These are phyloP conservation scores for Talaromyces sp. DNA, from an alignment of 2,329 filamentous ascomycete species.

Conservation along the genomic window DNA sequence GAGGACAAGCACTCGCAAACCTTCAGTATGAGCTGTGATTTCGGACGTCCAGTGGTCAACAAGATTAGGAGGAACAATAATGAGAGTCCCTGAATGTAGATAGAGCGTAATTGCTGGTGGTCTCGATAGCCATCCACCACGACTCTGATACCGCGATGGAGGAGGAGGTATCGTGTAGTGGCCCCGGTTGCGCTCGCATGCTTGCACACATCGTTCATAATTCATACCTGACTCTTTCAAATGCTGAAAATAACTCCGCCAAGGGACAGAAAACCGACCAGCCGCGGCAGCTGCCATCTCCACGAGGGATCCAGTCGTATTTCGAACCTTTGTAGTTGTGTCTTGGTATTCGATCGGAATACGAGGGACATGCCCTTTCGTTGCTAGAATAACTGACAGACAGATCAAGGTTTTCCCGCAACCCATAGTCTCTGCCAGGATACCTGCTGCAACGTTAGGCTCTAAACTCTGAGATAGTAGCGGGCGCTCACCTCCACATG, in stretches of 20 bases:
- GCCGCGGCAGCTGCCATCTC: constrained; percentile 70
- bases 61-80: constrained; percentile 78
- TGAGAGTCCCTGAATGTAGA: constrained; percentile 63
- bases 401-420: constrained; percentile 85
- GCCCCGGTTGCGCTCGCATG: constrained; percentile 53
- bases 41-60: constrained; percentile 79
- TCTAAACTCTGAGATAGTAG: not conserved
- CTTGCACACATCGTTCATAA: constrained; percentile 49
- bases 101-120: constrained; percentile 45
- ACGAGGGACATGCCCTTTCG: constrained; percentile 60
- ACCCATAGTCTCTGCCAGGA: constrained; percentile 46
- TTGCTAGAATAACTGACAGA: constrained; percentile 69
- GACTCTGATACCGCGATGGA: constrained; percentile 31
- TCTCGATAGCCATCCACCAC: constrained; percentile 37
- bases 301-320: constrained; percentile 55
- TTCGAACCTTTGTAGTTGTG: constrained; percentile 35
- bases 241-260: constrained; percentile 58
- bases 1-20: constrained; percentile 60
- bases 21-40: constrained; percentile 68
- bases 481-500: constrained; percentile 57
- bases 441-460: constrained; percentile 20
- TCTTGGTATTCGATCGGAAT: constrained; percentile 58
- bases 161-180: constrained; percentile 53
- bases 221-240: constrained; percentile 45
- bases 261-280: constrained; percentile 63